Percentiles rank a stretch among this genome's conserved stretches.
These are phyloP conservation scores for Neurospora pannonica DNA, from an alignment of 495 filamentous ascomycete genomes.

Conservation along the genomic window DNA sequence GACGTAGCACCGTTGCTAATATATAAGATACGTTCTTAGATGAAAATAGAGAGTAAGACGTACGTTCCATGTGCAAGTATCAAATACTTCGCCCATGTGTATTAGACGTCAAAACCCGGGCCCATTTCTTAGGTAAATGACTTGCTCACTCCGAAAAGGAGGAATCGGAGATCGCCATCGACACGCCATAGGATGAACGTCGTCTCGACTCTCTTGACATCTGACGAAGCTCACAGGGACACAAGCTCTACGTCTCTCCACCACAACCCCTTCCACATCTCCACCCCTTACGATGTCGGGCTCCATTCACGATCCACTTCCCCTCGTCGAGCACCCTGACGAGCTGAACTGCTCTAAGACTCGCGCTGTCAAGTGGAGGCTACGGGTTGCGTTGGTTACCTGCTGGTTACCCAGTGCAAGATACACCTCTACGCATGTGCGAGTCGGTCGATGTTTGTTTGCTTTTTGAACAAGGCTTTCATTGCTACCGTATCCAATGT, in stretches of 20 bases:
- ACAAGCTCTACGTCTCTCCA: neutral
- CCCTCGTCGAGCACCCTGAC: neutral
- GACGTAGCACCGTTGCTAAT: no score
- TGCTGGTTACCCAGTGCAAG: neutral
- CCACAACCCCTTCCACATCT: neutral
- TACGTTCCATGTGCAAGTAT: no score
- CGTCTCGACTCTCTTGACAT: neutral
- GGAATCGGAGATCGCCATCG: neutral
- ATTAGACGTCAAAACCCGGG: no score
- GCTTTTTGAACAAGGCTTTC: neutral
- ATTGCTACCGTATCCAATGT: neutral
- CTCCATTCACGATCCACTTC: neutral
- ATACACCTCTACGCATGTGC: neutral
- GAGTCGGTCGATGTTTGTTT: neutral
- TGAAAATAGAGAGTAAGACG: no score
- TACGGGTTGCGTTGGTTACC: neutral
- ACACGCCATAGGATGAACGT: neutral
- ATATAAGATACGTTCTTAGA: no score
- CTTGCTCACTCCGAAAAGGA: neutral
- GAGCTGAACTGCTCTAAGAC: neutral
- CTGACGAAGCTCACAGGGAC: neutral
- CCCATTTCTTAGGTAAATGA: no score
- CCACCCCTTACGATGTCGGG: neutral
- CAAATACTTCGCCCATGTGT: no score
- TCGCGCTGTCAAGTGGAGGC: neutral